phyloP scores from a whole-genome alignment of 495 filamentous ascomycete genomes.

The Penicillium bovifimosum region DNA sequence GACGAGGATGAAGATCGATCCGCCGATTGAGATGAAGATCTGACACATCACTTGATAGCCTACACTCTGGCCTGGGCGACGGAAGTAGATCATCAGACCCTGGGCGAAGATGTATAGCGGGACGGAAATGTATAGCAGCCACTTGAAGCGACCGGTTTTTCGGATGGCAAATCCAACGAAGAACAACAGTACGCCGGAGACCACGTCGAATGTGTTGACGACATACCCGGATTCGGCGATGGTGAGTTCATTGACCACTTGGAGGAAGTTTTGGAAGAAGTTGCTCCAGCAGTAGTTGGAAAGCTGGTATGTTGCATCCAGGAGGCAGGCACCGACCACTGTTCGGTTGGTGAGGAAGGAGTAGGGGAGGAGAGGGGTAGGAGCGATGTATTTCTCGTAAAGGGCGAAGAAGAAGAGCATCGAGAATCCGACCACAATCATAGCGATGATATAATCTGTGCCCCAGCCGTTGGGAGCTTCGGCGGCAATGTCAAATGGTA shows the following conservation, averaged over 20 bases:
- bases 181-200: constrained; percentile 37
- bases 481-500: constrained; percentile 47
- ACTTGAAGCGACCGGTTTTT: constrained; percentile 48
- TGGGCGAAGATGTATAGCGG: constrained; percentile 49
- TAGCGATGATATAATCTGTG: constrained; percentile 43
- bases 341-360: constrained; percentile 41
- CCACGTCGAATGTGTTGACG: constrained; percentile 43
- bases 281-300: constrained; percentile 37
- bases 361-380: constrained; percentile 46
- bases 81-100: constrained; percentile 60
- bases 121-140: constrained; percentile 48
- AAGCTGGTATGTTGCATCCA: constrained; percentile 49
- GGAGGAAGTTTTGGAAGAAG: constrained; percentile 58
- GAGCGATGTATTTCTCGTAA: constrained; percentile 49
- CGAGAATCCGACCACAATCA: constrained; percentile 49
- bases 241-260: constrained; percentile 56
- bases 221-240: constrained; percentile 49
- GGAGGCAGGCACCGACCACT: constrained; percentile 52
- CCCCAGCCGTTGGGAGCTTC: constrained; percentile 37
- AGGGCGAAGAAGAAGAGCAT: constrained; percentile 49
- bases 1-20: constrained; percentile 52
- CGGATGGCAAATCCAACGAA: constrained; percentile 46
- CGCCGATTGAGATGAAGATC: constrained; percentile 63
- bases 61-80: constrained; percentile 46
- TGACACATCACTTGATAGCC: constrained; percentile 69